Evolutionary conservation across 2,329 filamentous ascomycete genomes (phyloP).

Genomic region (Aspergillus sp.): DNA sequence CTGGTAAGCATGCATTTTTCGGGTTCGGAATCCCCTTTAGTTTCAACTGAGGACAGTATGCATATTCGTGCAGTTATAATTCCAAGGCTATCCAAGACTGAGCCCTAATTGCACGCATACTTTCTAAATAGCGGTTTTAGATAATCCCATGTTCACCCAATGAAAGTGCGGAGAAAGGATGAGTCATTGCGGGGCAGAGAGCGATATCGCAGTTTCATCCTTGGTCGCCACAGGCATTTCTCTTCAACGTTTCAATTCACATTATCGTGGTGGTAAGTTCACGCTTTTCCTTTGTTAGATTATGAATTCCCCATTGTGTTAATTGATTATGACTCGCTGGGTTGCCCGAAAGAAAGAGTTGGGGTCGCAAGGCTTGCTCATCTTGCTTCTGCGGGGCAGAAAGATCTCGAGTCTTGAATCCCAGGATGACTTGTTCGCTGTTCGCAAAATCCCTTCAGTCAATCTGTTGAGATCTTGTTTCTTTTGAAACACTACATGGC

Average conservation of each 20-base stretch:
- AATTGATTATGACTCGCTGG: neutral
- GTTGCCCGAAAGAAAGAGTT: neutral
- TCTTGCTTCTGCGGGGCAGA: neutral
- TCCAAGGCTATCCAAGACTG: too few species aligned
- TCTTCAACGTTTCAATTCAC: slow-evolving; percentile 9
- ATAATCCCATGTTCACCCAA: too few species aligned
- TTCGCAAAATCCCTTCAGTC: neutral
- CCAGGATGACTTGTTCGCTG: neutral
- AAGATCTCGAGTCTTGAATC: neutral
- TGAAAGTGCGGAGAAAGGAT: slow-evolving; percentile 6
- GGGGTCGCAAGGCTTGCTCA: neutral
- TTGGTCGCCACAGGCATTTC: slow-evolving; percentile 15
- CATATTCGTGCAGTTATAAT: too few species aligned
- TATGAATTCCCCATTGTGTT: neutral
- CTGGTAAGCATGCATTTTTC: too few species aligned
- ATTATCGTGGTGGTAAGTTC: slow-evolving; percentile 16
- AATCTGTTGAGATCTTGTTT: neutral
- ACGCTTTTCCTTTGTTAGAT: neutral
- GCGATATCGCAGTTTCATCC: slow-evolving; percentile 25
- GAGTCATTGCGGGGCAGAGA: slow-evolving; percentile 19
- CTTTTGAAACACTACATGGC: neutral
- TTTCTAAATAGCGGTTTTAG: too few species aligned
- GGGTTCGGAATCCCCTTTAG: too few species aligned
- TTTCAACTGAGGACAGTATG: too few species aligned
- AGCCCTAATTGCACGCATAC: too few species aligned